These are phyloP conservation scores for Pseudoscleropodium purum DNA, from an alignment of 225 moss, liverwort and hornwort species.

Conservation along the genomic window DNA sequence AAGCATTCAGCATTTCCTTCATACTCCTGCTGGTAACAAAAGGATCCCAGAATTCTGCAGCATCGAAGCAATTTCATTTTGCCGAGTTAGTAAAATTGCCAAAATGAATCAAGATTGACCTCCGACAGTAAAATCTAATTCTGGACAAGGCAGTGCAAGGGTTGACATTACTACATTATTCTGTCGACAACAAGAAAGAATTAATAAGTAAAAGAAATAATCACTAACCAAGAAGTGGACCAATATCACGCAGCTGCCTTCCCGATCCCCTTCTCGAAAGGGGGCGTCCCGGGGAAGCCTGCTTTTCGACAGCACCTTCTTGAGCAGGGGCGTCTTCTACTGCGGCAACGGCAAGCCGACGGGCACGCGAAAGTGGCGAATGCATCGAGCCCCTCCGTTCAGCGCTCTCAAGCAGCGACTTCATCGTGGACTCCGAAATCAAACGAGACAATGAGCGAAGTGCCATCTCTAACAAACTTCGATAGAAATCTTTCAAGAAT, in stretches of 20 bases:
- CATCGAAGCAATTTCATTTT: neutral
- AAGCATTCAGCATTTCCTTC: slow-evolving; percentile 42
- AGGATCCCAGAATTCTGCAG: slow-evolving; percentile 46
- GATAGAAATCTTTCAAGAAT: neutral
- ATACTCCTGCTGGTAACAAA: slow-evolving; percentile 29
- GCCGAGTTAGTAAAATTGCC: neutral
- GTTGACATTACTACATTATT: neutral
- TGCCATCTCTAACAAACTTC: neutral
- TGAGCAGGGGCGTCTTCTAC: neutral
- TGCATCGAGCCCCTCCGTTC: neutral
- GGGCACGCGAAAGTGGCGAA: neutral
- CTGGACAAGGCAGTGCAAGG: neutral
- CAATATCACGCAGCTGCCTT: neutral
- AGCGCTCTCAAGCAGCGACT: neutral
- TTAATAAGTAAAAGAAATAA: neutral
- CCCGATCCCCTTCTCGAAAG: neutral
- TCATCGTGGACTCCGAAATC: slow-evolving; percentile 1
- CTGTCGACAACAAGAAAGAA: neutral
- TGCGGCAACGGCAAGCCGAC: slow-evolving; percentile 3
- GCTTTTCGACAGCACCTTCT: neutral
- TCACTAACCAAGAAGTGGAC: slow-evolving; percentile 20
- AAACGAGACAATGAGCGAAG: slow-evolving; percentile 7
- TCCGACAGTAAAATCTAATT: neutral
- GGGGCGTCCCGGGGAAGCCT: neutral
- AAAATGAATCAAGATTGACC: neutral